Evolutionary conservation across 192 early-diverging fungal genomes (phyloP).

Genomic region (Backusella psychrophila): DNA sequence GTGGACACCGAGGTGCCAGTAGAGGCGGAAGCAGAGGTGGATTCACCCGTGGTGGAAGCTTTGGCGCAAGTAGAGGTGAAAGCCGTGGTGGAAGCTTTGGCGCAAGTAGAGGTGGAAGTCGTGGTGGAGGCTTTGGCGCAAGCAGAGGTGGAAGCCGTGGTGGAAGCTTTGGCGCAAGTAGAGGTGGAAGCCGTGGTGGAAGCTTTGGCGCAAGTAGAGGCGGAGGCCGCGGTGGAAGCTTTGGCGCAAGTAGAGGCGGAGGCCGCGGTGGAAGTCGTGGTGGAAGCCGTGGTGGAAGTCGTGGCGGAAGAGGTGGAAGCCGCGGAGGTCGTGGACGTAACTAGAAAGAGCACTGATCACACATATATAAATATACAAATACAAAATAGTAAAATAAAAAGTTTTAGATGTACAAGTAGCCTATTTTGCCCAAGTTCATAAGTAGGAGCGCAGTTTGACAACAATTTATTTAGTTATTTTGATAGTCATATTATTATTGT

Average conservation of each 20-base stretch:
- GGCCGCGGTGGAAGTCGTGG: background rate
- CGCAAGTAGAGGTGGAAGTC: background rate
- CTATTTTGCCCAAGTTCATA: background rate
- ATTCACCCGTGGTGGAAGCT: background rate
- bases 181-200: no score
- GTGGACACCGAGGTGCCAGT: background rate
- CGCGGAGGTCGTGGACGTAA: slow-evolving; percentile 1
- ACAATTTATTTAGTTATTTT: background rate
- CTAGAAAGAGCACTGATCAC: background rate
- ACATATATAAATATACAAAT: background rate
- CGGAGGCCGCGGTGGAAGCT: background rate
- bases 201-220: background rate
- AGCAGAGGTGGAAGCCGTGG: background rate
- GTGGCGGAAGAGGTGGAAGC: background rate
- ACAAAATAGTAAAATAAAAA: background rate
- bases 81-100: background rate
- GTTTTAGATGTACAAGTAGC: background rate
- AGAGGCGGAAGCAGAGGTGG: slow-evolving; percentile 4
- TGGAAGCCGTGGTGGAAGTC: background rate
- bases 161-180: background rate
- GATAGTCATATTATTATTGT: background rate
- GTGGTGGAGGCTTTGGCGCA: background rate
- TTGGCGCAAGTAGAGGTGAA: background rate
- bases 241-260: no score
- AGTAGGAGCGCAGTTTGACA: background rate